Percentiles rank a stretch among this genome's conserved stretches.
Conservation (phyloP, 2,329 filamentous ascomycete genomes). For the Celoporthe dispersa region DNA sequence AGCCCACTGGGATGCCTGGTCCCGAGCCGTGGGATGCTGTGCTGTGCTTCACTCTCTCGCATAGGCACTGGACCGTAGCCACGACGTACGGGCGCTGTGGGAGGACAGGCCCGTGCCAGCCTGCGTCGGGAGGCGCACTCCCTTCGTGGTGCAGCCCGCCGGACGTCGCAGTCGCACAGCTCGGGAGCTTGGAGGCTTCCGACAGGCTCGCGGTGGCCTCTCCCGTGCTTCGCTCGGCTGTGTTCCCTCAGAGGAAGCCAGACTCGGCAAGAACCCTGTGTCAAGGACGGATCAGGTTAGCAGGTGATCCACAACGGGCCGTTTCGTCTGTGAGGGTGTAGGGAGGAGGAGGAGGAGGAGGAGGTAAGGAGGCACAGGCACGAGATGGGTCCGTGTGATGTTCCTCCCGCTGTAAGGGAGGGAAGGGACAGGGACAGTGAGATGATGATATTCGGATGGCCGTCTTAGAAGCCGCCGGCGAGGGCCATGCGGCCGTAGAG, state of each 20-base stretch:
- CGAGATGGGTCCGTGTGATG: slow-evolving; percentile 23
- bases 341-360: background rate
- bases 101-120: background rate
- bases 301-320: slow-evolving; percentile 14
- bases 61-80: background rate
- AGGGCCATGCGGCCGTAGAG: slow-evolving; percentile 27
- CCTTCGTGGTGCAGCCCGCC: background rate
- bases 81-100: background rate
- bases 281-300: slow-evolving; percentile 33
- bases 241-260: slow-evolving; percentile 56
- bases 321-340: slow-evolving; percentile 21
- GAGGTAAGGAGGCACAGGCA: slow-evolving; percentile 6
- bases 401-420: slow-evolving; percentile 5
- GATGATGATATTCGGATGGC: slow-evolving; percentile 17
- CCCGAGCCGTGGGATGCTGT: background rate
- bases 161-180: slow-evolving; percentile 10
- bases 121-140: background rate
- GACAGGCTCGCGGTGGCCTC: slow-evolving; percentile 10
- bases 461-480: slow-evolving; percentile 25
- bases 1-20: background rate
- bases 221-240: slow-evolving; percentile 15
- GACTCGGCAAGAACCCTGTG: slow-evolving; percentile 64
- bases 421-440: background rate
- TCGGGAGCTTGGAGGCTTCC: slow-evolving; percentile 15
- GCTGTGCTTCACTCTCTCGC: background rate